Evolutionary conservation across 805 yeast species (phyloP), one percentile per base, ranked within the genome.

Genomic region (Debaryomyces prosopidis): DNA sequence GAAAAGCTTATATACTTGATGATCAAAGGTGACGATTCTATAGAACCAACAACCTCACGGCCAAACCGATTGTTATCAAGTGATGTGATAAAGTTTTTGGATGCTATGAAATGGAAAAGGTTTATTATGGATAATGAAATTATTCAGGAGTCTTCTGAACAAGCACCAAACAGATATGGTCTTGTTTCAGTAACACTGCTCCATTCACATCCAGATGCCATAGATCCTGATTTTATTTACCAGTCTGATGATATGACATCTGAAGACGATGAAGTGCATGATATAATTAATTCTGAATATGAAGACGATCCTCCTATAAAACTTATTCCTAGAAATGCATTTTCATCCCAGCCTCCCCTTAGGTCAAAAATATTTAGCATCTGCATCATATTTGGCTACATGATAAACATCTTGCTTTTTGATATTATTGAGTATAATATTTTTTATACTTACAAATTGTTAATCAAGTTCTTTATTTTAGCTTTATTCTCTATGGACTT

Each of bases 1-100:
- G 58, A 53, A 27, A 38, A 39, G 12, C 48, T 68, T 20, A 54
- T 64, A 3, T 68, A 58, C 45, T 40, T 55, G 51, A 66, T 68
- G 71, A 50, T 68, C 23, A 68, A 63, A 28, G 71, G 69, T 5
- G 54, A 50, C 12, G 43, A 40, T 17, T 39, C 39, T 4, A 19
- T 8, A n/a, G 48, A 40, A 6, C 16, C 33, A 5, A 12, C 34
- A 4, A 48, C 37, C 10, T 39, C 18, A 3, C 26, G 19, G 14
- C 33, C 50, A 3, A 20, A 37, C 6, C 43, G 58, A 28, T 26
- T 42, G 1, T 42, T 20, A n/a, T 39, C 59, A 5, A 36, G 47
- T 10, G 60, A 62, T 12, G 55, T 63, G 1, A 40, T 62, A 37
- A 42, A 51, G 9, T 49, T 19, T 39, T 48, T 66, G 44, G 58